phyloP scores from a whole-genome alignment of 352 stramenopile species.

The Phytophthora quininea region DNA sequence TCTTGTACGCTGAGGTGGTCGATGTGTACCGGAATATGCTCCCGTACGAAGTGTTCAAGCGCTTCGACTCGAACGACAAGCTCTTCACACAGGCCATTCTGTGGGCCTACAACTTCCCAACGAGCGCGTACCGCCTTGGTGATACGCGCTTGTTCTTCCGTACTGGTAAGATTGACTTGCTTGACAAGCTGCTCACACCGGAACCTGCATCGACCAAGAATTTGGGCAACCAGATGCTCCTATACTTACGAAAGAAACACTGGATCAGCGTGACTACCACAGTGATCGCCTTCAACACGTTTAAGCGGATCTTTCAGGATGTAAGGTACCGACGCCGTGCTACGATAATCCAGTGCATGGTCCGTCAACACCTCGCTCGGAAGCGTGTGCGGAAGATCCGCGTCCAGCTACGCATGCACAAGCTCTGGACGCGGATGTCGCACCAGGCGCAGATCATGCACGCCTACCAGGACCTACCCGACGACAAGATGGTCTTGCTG shows the following conservation, averaged over 20 bases:
- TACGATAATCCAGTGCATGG: conserved; percentile 80
- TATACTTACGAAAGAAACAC: conserved; percentile 79
- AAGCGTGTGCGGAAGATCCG: conserved; percentile 70
- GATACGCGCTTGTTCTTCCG: conserved; percentile 86
- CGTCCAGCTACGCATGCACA: conserved; percentile 63
- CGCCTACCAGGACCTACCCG: conserved; percentile 72
- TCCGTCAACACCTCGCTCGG: conserved; percentile 75
- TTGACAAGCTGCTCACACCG: conserved; percentile 79
- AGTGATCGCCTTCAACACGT: conserved; percentile 75
- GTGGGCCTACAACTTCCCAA: conserved; percentile 77
- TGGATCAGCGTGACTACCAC: conserved; percentile 77
- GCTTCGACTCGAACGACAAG: conserved; percentile 86
- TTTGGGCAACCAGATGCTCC: conserved; percentile 45
- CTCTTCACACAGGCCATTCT: conserved; percentile 88
- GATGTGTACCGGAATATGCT: conserved; percentile 82
- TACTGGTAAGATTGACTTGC: conserved; percentile 84
- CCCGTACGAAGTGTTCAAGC: conserved; percentile 61
- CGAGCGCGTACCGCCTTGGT: conserved; percentile 77
- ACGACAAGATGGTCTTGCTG: conserved; percentile 88
- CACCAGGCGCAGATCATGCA: conserved; percentile 78
- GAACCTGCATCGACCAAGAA: conserved; percentile 37
- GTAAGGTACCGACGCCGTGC: conserved; percentile 75
- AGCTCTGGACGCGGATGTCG: conserved; percentile 67
- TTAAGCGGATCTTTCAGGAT: conserved; percentile 71
- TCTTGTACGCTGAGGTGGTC: conserved; percentile 87